Evolutionary conservation across 495 filamentous ascomycete species (phyloP), one percentile per base, ranked within the genome.

Genomic region (Apiosordaria backusii): DNA sequence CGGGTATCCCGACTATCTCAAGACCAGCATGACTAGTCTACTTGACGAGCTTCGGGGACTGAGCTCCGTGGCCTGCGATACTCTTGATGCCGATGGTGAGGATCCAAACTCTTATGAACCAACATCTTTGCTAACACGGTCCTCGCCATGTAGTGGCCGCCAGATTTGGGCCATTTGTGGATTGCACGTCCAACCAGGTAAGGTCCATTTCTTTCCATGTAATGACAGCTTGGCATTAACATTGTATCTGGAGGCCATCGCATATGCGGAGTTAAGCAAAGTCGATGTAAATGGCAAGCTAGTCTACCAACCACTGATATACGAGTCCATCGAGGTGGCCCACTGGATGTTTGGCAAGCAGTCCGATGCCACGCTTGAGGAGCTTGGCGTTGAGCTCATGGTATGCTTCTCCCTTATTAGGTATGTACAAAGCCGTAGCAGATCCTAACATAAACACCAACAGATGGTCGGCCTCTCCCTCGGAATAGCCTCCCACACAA

Each of bases 101-200:
- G 9, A 62, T 26, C 24, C 16, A 19, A 50, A 13, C 9, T 45
- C 35, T 45, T 2, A 2, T 13, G 9, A 13, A 45, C 9, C 0
- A 2, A 45, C 35, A 45, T 9, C 10, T 15, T 45, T 2, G 16
- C 35, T 45, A 15, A 45, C 35, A 7, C 16, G 4, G 1, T 45
- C 10, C 35, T 15, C 9, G 6, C n/a, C 16, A 15, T 9, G 1
- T 62, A 86, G 86, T 88, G 5, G 81, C 84, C n/a, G 79, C 76
- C 67, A 71, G 79, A 18, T 71, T 87, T 0, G 87, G 86, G 15
- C 86, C 85, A 0, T 90, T 89, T 67, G 78, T 81, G 21, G 86
- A 89, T 66, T 88, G 84, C 69, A 89, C 87, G n/a, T 88, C 87
- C 3, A 89, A 89, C 65, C 87, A 88, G 75, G 86, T 86, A 72